These are phyloP conservation scores for Fusarium mangiferae DNA, from an alignment of 2,329 filamentous ascomycete genomes.

Conservation along the genomic window DNA sequence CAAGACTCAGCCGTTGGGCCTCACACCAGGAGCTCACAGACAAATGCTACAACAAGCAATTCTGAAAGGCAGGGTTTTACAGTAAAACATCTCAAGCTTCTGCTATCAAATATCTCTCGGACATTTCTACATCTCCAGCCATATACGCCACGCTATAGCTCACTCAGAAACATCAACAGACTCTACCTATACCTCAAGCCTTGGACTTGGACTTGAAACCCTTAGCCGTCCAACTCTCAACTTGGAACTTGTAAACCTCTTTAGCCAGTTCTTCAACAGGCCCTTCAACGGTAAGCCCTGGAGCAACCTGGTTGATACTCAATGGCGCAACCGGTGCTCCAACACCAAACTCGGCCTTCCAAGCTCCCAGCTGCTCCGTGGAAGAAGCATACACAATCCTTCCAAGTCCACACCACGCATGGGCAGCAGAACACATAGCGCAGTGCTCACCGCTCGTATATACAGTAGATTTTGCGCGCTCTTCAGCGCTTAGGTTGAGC, in stretches of 20 bases:
- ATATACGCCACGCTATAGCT: not conserved
- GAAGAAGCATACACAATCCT: conserved; percentile 50
- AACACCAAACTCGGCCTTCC: conserved; percentile 45
- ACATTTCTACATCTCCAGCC: not conserved
- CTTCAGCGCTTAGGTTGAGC: conserved; percentile 46
- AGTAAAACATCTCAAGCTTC: not conserved
- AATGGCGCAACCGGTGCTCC: conserved; percentile 37
- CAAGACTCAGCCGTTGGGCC: not conserved
- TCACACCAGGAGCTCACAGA: not conserved
- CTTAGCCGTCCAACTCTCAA: conserved; percentile 28
- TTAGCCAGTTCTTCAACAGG: conserved; percentile 45
- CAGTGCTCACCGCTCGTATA: conserved; percentile 54
- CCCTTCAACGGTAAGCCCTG: conserved; percentile 43
- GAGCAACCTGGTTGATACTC: conserved; percentile 46
- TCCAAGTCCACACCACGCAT: conserved; percentile 50
- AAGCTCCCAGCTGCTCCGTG: conserved; percentile 43
- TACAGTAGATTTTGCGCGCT: conserved; percentile 52
- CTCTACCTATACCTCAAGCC: conserved; percentile 2
- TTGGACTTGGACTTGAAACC: conserved; percentile 24
- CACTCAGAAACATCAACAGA: not conserved
- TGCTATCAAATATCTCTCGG: not conserved
- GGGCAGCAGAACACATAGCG: conserved; percentile 51
- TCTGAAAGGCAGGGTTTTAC: not conserved
- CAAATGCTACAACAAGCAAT: not conserved
- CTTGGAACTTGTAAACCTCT: conserved; percentile 46